Evolutionary conservation across 2,329 filamentous ascomycete genomes (phyloP), one percentile per base, ranked within the genome.

Genomic region (Calonectria henricotiae): DNA sequence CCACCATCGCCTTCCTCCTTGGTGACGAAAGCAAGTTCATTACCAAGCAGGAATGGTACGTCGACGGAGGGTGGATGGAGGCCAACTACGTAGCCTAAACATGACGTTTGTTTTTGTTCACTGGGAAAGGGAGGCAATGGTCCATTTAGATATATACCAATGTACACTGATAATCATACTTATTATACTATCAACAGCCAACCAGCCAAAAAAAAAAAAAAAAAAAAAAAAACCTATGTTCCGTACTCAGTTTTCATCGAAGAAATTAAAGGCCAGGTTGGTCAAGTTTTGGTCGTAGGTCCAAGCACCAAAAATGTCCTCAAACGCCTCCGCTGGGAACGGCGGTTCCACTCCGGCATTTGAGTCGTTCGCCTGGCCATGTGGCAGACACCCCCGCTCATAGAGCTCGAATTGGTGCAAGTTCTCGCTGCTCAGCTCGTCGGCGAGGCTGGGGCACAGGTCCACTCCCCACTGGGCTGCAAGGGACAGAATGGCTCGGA

Each of bases 21-120:
- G 73, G 79, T 2, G 77, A 80, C 20, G 80, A 82, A 70, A 79
- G 76, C 65, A 79, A 72, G 47, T 81, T 80, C 32, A 74, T 82
- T 44, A 77, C 76, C 17, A 77, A 77, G 47, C 73, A 77, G 37
- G 74, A 77, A 55, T 77, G 77, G 66, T 76, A 74, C 3, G 76
- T 81, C 0, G 79, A 82, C 30, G 79, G 80, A 12, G 77, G 80
- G 0, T 80, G 75, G 75, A 74, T 76, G 72, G 76, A 77, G 27
- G 43, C 69, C 11, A 77, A 77, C 27, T 77, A 77, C 35, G 75
- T 77, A 3, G 75, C 43, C 5, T 73, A 49, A 46, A 5, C 32
- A 37, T 2, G 9, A 17, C 49, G 32, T 25, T 49, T 49, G 4
- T 55, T 20, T 13, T 20, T 20, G 20, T 20, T 17, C 8, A 25